These are phyloP conservation scores for Acer campestre DNA, from an alignment of 345 rosid species.

Conservation along the genomic window DNA sequence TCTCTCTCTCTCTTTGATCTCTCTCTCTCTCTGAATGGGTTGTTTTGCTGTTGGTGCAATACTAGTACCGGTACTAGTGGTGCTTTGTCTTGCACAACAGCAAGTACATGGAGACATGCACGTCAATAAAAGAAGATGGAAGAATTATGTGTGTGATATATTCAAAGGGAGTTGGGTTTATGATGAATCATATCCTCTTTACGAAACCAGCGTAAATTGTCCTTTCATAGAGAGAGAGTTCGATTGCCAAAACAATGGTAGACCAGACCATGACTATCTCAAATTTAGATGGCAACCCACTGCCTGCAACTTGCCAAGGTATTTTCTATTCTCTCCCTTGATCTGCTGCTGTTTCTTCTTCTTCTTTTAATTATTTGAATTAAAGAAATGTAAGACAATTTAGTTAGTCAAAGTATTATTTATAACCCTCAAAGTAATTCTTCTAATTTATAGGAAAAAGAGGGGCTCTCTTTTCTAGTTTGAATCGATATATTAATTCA, in stretches of 20 bases:
- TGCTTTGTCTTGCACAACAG: neutral
- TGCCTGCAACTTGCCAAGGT: slow-evolving; percentile 60
- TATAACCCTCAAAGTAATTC: too few species aligned
- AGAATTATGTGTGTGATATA: slow-evolving; percentile 27
- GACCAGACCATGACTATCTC: slow-evolving; percentile 61
- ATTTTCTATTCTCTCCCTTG: neutral
- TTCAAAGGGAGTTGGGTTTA: slow-evolving; percentile 66
- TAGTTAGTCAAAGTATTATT: too few species aligned
- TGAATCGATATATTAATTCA: neutral
- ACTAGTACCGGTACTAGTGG: neutral
- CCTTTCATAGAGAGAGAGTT: slow-evolving; percentile 55
- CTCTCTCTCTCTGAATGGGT: slow-evolving; percentile 5
- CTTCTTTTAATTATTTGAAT: neutral
- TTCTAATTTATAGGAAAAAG: too few species aligned
- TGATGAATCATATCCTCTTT: slow-evolving; percentile 58
- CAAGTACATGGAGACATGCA: neutral
- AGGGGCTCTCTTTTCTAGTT: too few species aligned
- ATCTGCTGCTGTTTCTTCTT: neutral
- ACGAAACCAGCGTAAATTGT: slow-evolving; percentile 39
- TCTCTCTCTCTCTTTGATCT: neutral
- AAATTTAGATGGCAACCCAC: slow-evolving; percentile 68
- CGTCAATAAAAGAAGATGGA: neutral
- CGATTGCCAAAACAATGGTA: slow-evolving; percentile 56
- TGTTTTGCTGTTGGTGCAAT: slow-evolving; percentile 2
- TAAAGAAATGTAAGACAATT: too few species aligned